These are phyloP conservation scores for Mrakia gelida DNA, from an alignment of 768 basidiomycete genomes.

Conservation along the genomic window DNA sequence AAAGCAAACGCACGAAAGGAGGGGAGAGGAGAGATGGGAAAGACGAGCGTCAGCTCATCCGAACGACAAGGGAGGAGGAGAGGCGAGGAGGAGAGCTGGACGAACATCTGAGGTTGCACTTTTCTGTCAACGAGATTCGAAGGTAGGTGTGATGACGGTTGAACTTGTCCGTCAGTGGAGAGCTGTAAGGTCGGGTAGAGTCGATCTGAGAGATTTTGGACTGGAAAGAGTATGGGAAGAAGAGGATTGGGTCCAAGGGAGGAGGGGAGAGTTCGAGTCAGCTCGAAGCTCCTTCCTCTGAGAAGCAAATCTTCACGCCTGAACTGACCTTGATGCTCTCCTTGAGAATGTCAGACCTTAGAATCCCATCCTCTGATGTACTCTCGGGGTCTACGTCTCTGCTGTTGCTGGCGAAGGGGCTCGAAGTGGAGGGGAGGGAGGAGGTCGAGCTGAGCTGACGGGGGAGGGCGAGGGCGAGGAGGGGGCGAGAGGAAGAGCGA, in stretches of 20 bases:
- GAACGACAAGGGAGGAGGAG: constrained; percentile 30
- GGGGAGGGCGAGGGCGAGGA: not conserved
- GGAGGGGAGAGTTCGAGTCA: not conserved
- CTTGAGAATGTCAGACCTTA: not conserved
- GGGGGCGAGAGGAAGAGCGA: not conserved
- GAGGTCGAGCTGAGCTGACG: constrained; percentile 8
- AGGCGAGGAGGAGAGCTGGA: constrained; percentile 15
- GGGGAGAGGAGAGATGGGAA: not conserved
- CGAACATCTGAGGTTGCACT: constrained; percentile 79
- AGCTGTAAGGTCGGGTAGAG: not conserved
- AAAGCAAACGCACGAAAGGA: not conserved
- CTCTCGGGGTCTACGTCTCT: not conserved
- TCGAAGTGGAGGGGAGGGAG: not conserved
- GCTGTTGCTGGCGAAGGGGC: not conserved
- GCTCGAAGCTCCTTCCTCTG: not conserved
- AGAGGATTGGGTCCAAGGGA: not conserved
- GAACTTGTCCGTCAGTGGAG: constrained; percentile 59
- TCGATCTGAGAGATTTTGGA: constrained; percentile 13
- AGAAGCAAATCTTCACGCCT: too few species aligned
- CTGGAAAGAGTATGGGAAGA: not conserved
- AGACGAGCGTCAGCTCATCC: constrained; percentile 5
- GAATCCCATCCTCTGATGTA: not conserved
- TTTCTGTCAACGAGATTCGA: constrained; percentile 80
- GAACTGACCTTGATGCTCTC: not conserved
- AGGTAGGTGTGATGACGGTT: constrained; percentile 72